Conservation (phyloP, 805 yeast genomes). For the Torulaspora quercuum region DNA sequence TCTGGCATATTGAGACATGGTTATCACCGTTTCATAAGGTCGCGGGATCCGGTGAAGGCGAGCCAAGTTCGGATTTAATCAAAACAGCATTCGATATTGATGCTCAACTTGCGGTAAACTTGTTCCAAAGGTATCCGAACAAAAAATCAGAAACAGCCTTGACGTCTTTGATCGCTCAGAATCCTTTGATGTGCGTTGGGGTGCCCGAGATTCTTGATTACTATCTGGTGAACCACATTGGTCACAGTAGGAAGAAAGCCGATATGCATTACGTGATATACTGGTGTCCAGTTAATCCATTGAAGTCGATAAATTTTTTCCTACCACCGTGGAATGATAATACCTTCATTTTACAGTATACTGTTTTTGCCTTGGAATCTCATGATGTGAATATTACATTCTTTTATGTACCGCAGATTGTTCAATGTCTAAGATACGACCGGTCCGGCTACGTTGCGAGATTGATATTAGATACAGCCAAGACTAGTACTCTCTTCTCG, state of each 20-base stretch:
- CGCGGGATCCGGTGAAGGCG: conserved; percentile 38
- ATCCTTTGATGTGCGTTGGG: conserved; percentile 50
- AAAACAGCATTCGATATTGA: conserved; percentile 58
- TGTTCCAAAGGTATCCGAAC: conserved; percentile 53
- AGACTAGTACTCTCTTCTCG: conserved; percentile 84
- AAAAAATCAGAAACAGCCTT: conserved; percentile 36
- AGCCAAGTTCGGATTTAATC: conserved; percentile 39
- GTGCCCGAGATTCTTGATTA: conserved; percentile 24
- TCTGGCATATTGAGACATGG: conserved; percentile 73
- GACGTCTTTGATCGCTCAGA: conserved; percentile 44
- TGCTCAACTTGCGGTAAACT: conserved; percentile 68
- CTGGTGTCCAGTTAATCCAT: conserved; percentile 77
- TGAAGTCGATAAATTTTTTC: conserved; percentile 80
- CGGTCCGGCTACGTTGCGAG: conserved; percentile 78
- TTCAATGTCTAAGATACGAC: conserved; percentile 85
- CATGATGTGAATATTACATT: conserved; percentile 86
- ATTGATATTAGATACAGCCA: conserved; percentile 87
- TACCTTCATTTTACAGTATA: conserved; percentile 73
- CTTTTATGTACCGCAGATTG: conserved; percentile 97
- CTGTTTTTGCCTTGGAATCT: conserved; percentile 82
- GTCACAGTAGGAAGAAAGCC: conserved; percentile 6
- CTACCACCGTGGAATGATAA: conserved; percentile 67
- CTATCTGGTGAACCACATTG: conserved; percentile 15
- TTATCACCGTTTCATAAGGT: conserved; percentile 42
- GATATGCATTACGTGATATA: conserved; percentile 44